Evolutionary conservation across 2,329 filamentous ascomycete species (phyloP).

Genomic region (Orbilia ellipsospora): DNA sequence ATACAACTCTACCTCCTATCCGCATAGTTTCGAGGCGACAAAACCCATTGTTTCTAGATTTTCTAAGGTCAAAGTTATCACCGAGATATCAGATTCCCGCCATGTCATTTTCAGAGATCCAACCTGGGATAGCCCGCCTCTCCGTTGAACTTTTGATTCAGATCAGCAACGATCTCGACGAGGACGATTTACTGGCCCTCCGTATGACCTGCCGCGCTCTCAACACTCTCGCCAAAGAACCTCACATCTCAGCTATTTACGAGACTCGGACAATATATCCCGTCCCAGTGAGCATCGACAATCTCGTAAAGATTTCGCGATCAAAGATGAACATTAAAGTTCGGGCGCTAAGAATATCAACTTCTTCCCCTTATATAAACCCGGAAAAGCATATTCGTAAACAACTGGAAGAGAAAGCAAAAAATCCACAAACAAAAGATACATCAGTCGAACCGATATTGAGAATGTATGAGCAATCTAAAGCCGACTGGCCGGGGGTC

Average conservation of each 20-base stretch:
- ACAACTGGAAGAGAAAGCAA: background rate
- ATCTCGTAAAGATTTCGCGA: constrained; percentile 15
- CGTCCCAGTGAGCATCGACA: constrained; percentile 16
- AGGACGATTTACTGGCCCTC: constrained; percentile 18
- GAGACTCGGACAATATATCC: constrained; percentile 4
- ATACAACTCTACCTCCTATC: too few species aligned
- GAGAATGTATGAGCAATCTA: background rate
- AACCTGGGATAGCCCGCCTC: background rate
- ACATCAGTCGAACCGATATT: background rate
- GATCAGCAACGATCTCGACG: constrained; percentile 7
- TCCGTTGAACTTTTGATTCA: constrained; percentile 15
- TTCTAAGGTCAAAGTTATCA: too few species aligned
- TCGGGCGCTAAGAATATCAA: background rate
- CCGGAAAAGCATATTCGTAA: background rate
- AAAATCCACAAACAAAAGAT: background rate
- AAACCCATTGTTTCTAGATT: too few species aligned
- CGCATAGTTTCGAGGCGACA: too few species aligned
- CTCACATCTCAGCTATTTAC: constrained; percentile 18
- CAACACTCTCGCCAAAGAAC: background rate
- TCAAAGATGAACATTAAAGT: constrained; percentile 24
- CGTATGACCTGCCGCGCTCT: constrained; percentile 17
- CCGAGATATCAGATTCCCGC: too few species aligned
- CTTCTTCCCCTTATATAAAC: background rate
- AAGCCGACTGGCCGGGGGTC: background rate
- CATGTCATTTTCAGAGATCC: background rate